These are phyloP conservation scores for Solanum arcanum DNA, from an alignment of 257 asterid genomes.

Conservation along the genomic window DNA sequence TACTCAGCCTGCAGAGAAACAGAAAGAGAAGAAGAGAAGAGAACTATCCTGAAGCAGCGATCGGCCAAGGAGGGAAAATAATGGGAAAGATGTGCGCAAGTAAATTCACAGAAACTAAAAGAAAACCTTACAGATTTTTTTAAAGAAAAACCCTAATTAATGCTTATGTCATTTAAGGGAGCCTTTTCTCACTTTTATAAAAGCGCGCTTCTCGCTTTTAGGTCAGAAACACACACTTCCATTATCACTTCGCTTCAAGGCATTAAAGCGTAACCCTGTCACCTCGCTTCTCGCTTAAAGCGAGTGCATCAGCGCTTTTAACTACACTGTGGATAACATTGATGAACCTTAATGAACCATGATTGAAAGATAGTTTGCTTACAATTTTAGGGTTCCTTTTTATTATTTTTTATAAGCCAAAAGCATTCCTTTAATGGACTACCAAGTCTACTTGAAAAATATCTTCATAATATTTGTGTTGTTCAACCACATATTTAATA, in stretches of 20 bases:
- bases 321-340: neutral
- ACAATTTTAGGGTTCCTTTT: neutral
- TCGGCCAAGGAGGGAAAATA: neutral
- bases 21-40: neutral
- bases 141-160: neutral
- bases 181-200: neutral
- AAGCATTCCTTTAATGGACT: neutral
- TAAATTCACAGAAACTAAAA: neutral
- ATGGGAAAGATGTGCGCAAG: neutral
- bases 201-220: neutral
- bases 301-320: neutral
- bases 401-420: neutral
- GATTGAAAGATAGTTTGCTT: neutral
- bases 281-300: neutral
- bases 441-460: neutral
- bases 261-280: neutral
- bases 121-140: no score
- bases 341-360: neutral
- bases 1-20: neutral
- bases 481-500: neutral
- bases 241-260: neutral
- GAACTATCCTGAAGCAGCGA: neutral
- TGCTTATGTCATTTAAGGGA: neutral
- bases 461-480: neutral
- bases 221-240: neutral